phyloP scores from a whole-genome alignment of 176 grass and related monocot genomes.

The Urochloa ruziziensis region DNA sequence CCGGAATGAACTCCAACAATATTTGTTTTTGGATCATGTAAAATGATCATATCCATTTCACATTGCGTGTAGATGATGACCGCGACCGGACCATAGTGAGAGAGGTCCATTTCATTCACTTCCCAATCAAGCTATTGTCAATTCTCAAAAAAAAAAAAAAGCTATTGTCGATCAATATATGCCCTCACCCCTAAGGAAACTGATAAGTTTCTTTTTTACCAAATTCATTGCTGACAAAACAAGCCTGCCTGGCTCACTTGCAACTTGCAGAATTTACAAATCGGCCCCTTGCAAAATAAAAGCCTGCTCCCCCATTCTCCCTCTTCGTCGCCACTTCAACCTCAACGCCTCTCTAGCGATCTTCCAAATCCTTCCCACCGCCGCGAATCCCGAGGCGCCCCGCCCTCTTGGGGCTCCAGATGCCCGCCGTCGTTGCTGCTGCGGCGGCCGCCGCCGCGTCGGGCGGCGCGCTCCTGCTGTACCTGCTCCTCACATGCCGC shows the following conservation, averaged over 20 bases:
- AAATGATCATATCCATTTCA: too few species aligned
- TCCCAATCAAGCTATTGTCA: too few species aligned
- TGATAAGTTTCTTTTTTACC: too few species aligned
- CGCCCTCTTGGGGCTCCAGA: background rate
- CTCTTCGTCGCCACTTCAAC: constrained; percentile 42
- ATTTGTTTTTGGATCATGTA: background rate
- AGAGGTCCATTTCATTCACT: too few species aligned
- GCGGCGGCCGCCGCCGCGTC: constrained; percentile 41
- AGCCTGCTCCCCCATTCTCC: background rate
- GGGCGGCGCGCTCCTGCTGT: constrained; percentile 34
- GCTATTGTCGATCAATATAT: too few species aligned
- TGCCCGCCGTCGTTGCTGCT: constrained; percentile 38
- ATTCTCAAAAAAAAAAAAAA: too few species aligned
- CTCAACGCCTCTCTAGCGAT: constrained; percentile 44
- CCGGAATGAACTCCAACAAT: background rate
- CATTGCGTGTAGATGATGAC: too few species aligned
- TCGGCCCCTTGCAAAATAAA: constrained; percentile 27
- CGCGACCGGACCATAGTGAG: too few species aligned
- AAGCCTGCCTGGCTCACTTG: constrained; percentile 28
- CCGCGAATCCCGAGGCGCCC: constrained; percentile 25
- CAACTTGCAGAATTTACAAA: constrained; percentile 40
- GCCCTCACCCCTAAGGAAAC: background rate
- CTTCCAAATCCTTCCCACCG: constrained; percentile 31
- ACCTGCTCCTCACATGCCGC: constrained; percentile 33
- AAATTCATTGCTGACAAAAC: background rate